Evolutionary conservation across 1,139 yeast species (phyloP).

Genomic region (Protomyces pachydermus): DNA sequence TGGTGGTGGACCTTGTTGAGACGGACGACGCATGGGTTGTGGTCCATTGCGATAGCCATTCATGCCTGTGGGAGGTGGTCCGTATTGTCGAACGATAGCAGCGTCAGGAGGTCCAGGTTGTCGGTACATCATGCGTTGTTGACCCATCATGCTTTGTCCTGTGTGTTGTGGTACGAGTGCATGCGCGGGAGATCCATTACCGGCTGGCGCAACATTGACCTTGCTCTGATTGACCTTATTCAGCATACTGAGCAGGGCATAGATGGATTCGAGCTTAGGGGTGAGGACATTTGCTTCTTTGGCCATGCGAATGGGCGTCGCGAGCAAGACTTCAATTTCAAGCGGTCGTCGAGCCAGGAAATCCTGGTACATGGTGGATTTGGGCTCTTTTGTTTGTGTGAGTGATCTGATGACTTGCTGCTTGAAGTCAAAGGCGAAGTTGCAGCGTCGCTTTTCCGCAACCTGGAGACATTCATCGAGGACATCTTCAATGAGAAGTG

Average conservation of each 20-base stretch:
- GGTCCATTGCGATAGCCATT: constrained; percentile 18
- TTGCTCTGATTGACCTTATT: constrained; percentile 29
- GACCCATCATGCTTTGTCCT: constrained; percentile 14
- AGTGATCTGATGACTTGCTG: constrained; percentile 27
- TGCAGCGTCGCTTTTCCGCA: constrained; percentile 31
- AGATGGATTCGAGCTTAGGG: constrained; percentile 56
- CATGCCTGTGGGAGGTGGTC: constrained; percentile 14
- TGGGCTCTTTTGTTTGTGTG: constrained; percentile 41
- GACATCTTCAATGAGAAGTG: constrained; percentile 26
- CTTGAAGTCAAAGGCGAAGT: constrained; percentile 25
- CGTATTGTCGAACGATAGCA: constrained; percentile 14
- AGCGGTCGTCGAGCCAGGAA: constrained; percentile 65
- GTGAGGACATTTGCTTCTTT: constrained; percentile 50
- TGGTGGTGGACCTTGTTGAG: constrained; percentile 5
- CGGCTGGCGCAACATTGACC: constrained; percentile 1
- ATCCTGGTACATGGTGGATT: constrained; percentile 59
- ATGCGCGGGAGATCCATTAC: background rate
- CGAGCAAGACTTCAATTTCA: constrained; percentile 67
- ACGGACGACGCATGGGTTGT: background rate
- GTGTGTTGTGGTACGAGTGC: constrained; percentile 19
- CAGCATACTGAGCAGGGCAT: constrained; percentile 47
- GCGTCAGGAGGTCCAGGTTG: background rate
- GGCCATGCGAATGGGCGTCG: constrained; percentile 64
- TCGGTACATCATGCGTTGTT: constrained; percentile 1
- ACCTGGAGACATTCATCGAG: constrained; percentile 31